Percentiles rank a stretch among this genome's conserved stretches.
These are phyloP conservation scores for Leccinum fallax DNA, from an alignment of 1,284 basidiomycete genomes.

Conservation along the genomic window DNA sequence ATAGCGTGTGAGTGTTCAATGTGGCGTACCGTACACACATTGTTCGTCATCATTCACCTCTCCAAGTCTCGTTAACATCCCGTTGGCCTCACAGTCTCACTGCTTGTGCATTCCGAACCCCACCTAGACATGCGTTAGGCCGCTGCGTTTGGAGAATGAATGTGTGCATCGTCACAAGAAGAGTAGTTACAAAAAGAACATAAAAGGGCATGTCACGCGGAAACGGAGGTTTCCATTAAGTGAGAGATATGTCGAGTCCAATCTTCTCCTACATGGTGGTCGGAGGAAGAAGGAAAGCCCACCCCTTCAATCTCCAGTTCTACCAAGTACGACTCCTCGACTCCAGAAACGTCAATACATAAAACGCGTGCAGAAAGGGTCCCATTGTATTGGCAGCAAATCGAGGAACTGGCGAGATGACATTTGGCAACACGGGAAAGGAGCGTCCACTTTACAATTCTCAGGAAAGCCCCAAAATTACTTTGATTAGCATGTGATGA, in stretches of 20 bases:
- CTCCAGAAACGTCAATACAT: constrained; percentile 39
- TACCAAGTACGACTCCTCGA: constrained; percentile 48
- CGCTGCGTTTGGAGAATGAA: constrained; percentile 14
- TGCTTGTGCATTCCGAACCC: constrained; percentile 39
- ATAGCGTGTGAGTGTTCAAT: constrained; percentile 54
- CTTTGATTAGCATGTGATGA: constrained; percentile 49
- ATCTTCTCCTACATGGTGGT: constrained; percentile 1
- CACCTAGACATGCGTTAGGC: constrained; percentile 32
- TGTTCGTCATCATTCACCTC: constrained; percentile 49
- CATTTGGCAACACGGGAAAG: constrained; percentile 31
- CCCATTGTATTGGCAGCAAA: constrained; percentile 52
- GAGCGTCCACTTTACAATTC: constrained; percentile 16
- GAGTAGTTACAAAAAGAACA: constrained; percentile 44
- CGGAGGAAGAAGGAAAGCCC: constrained; percentile 39
- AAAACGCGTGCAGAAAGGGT: constrained; percentile 50
- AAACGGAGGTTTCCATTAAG: constrained; percentile 37
- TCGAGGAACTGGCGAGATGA: constrained; percentile 52
- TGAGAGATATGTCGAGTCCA: constrained; percentile 9
- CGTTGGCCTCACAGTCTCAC: constrained; percentile 53
- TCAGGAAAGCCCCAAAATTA: constrained; percentile 30
- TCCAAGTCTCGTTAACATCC: constrained; percentile 48
- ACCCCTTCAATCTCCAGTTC: constrained; percentile 57
- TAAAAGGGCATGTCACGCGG: constrained; percentile 40
- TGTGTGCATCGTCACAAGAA: constrained; percentile 48
- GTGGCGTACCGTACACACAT: constrained; percentile 31